These are phyloP conservation scores for Xylaria sp. DNA, from an alignment of 2,329 filamentous ascomycete genomes.

Conservation along the genomic window DNA sequence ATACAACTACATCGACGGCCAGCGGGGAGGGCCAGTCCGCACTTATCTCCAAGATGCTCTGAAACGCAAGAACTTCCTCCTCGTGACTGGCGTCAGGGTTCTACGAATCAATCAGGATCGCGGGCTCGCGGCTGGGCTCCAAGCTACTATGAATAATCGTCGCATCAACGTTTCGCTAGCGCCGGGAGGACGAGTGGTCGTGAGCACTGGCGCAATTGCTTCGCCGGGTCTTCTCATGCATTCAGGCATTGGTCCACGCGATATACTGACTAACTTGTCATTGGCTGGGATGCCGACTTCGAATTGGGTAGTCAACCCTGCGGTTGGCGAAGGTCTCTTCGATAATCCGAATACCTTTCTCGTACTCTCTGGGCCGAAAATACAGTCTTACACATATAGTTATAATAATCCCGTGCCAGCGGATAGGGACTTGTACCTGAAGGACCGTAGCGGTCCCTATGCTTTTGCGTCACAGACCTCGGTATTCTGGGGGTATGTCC, in stretches of 20 bases:
- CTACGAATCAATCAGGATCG: slow-evolving; percentile 55
- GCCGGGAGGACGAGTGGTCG: slow-evolving; percentile 46
- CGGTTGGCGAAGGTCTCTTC: slow-evolving; percentile 62
- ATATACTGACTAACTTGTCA: slow-evolving; percentile 39
- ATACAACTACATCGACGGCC: slow-evolving; percentile 60
- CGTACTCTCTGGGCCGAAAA: slow-evolving; percentile 54
- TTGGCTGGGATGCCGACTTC: slow-evolving; percentile 42
- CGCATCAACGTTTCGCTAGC: slow-evolving; percentile 48
- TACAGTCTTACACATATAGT: slow-evolving; percentile 60
- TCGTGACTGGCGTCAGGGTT: slow-evolving; percentile 57
- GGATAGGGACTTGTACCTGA: slow-evolving; percentile 60
- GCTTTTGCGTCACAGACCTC: slow-evolving; percentile 63
- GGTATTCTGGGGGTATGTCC: slow-evolving; percentile 62
- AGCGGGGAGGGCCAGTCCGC: slow-evolving; percentile 59
- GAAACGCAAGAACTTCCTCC: slow-evolving; percentile 54
- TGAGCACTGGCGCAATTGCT: slow-evolving; percentile 51
- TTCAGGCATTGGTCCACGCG: slow-evolving; percentile 52
- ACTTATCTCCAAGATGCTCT: slow-evolving; percentile 62
- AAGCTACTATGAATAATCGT: slow-evolving; percentile 50
- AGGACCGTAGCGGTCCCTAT: slow-evolving; percentile 61
- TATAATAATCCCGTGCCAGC: slow-evolving; percentile 56
- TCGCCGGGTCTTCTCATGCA: slow-evolving; percentile 52
- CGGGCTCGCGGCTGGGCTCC: slow-evolving; percentile 56
- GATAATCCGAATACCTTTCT: slow-evolving; percentile 67
- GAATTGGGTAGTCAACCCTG: slow-evolving; percentile 60